phyloP scores from a whole-genome alignment of 2,329 filamentous ascomycete species.

The Coleophoma cylindrospora region DNA sequence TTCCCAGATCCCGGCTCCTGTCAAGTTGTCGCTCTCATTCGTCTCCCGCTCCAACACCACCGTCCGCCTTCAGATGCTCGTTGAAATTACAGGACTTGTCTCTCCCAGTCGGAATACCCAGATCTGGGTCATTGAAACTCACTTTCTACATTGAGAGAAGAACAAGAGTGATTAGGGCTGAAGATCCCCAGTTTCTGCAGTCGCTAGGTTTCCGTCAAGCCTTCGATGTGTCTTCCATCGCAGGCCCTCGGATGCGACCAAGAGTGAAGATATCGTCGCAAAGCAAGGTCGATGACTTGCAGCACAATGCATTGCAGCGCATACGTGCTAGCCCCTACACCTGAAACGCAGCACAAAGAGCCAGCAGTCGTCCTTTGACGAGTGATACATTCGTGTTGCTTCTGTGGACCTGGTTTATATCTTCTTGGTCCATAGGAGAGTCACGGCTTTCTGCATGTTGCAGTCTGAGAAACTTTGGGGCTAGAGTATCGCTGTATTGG shows the following conservation, averaged over 20 bases:
- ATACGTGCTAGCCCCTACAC: slow-evolving; percentile 1
- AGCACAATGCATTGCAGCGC: slow-evolving; percentile 11
- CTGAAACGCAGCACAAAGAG: neutral
- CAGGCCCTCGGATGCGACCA: neutral
- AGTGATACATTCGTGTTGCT: neutral
- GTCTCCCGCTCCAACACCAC: slow-evolving; percentile 16
- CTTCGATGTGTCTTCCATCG: neutral
- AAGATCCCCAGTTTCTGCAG: slow-evolving; percentile 5
- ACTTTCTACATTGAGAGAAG: slow-evolving; percentile 4
- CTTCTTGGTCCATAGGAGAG: slow-evolving; percentile 6
- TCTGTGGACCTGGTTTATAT: slow-evolving; percentile 6
- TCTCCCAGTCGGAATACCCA: slow-evolving; percentile 14
- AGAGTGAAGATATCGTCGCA: slow-evolving; percentile 4
- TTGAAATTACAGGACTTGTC: slow-evolving; percentile 15
- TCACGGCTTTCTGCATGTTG: slow-evolving; percentile 13
- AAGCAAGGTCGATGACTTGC: slow-evolving; percentile 17
- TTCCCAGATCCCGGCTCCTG: slow-evolving; percentile 7
- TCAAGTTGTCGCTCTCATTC: slow-evolving; percentile 13
- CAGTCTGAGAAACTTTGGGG: slow-evolving; percentile 10
- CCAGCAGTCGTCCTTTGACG: neutral
- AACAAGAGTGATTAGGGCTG: slow-evolving; percentile 17
- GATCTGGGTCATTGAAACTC: slow-evolving; percentile 10
- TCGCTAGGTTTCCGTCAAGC: neutral
- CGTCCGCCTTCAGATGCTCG: slow-evolving; percentile 10
- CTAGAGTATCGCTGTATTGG: slow-evolving; percentile 17